Evolutionary conservation across 2,329 filamentous ascomycete species (phyloP), one percentile per base, ranked within the genome.

Genomic region (Scortechinia acanthostroma): DNA sequence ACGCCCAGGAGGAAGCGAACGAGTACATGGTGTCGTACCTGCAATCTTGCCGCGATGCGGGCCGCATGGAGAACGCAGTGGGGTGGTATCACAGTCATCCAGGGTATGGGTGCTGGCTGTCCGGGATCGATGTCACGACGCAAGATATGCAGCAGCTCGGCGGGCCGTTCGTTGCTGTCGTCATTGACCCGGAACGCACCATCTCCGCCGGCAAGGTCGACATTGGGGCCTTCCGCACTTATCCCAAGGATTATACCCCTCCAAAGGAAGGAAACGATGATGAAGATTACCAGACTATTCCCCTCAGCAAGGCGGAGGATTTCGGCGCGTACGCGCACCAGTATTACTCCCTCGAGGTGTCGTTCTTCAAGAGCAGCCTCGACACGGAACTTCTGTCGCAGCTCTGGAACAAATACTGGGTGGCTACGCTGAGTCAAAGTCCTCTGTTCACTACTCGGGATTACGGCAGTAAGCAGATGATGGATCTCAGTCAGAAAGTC

Each of bases 321-420:
- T 98, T 97, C 60, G 93, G 93, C 49, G 91, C 91, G 1, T 91
- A 98, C 60, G 83, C 87, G 14, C 87, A 80, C 60, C 82, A 86
- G 46, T 98, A 98, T 70, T 98, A 98, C 65, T 76, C 86, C 14
- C 76, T 98, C 4, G 87, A 94, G 49, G 87, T 97, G 14, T 89
- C 89, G 22, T 89, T 95, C 65, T 98, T 89, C 76, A 97, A 97
- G 69, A 93, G 88, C 51, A 86, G 86, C 0, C 82, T 98, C 21
- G 93, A 98, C 65, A 77, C 83, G 2, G 86, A 90, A 55, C 74
- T 98, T 20, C 73, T 98, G 3, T 88, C 94, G 57, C 76, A 89
- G 44, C 73, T 98, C 22, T 97, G 93, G 93, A 95, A 96, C 71
- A 97, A 97, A 65, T 98, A 98, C 72, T 95, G 90, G 93, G 91